These are phyloP conservation scores for Xylaria sp. DNA, from an alignment of 2,329 filamentous ascomycete species.

Conservation along the genomic window DNA sequence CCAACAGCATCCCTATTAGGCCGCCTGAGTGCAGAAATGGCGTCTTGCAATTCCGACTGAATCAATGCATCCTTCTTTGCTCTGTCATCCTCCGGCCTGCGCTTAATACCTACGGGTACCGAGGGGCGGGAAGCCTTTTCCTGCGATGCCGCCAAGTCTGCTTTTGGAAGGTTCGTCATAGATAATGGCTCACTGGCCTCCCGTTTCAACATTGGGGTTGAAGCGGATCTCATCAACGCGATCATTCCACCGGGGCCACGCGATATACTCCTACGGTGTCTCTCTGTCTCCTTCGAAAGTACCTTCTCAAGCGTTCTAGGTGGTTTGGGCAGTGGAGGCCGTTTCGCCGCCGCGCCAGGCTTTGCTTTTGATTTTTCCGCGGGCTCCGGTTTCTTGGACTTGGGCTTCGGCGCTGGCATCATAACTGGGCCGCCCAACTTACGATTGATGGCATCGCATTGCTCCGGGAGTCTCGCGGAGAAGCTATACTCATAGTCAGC, in stretches of 20 bases:
- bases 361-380: conserved; percentile 49
- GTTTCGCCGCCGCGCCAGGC: conserved; percentile 56
- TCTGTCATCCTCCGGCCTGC: conserved; percentile 57
- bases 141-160: conserved; percentile 43
- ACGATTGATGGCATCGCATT: conserved; percentile 70
- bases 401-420: conserved; percentile 55
- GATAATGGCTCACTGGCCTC: conserved; percentile 65
- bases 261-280: conserved; percentile 56
- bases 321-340: conserved; percentile 45
- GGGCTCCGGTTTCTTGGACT: conserved; percentile 51
- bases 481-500: conserved; percentile 58
- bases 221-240: conserved; percentile 69
- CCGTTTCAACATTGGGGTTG: conserved; percentile 67
- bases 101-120: conserved; percentile 49
- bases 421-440: conserved; percentile 75
- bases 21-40: conserved; percentile 73
- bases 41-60: conserved; percentile 71
- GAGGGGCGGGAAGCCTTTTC: conserved; percentile 45
- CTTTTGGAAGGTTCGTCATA: conserved; percentile 52
- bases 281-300: conserved; percentile 58
- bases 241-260: conserved; percentile 61
- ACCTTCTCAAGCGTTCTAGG: conserved; percentile 63
- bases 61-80: conserved; percentile 67
- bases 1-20: conserved; percentile 74
- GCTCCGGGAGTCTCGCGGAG: conserved; percentile 71